Conservation (phyloP, 2,329 filamentous ascomycete species). For the Ophidiomyces ophidiicola region DNA sequence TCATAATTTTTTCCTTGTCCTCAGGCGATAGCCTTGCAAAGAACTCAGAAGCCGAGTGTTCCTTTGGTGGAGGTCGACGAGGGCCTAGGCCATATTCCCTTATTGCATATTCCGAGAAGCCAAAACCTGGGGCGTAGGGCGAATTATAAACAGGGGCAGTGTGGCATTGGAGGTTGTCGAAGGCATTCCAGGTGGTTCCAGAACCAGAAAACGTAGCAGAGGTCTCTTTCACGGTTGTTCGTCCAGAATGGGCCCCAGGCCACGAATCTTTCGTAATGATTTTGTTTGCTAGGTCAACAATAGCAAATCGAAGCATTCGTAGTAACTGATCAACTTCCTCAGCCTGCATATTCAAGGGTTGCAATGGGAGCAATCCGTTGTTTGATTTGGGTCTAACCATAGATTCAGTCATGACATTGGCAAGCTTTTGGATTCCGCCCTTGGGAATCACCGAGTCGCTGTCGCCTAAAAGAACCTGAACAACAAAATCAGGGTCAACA, state of each 20-base stretch:
- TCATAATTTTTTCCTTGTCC: slow-evolving; percentile 33
- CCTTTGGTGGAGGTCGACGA: slow-evolving; percentile 25
- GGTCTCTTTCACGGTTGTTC: slow-evolving; percentile 20
- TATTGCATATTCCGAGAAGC: slow-evolving; percentile 32
- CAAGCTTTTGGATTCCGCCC: slow-evolving; percentile 33
- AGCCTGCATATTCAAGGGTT: slow-evolving; percentile 34
- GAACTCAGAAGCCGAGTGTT: slow-evolving; percentile 32
- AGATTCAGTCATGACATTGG: slow-evolving; percentile 35
- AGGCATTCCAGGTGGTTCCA: slow-evolving; percentile 30
- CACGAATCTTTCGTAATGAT: slow-evolving; percentile 31
- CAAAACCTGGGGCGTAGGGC: slow-evolving; percentile 34
- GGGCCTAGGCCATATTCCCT: slow-evolving; percentile 28
- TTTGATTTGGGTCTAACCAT: slow-evolving; percentile 30
- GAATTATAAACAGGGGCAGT: slow-evolving; percentile 32
- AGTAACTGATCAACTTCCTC: slow-evolving; percentile 33
- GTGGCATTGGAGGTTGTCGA: slow-evolving; percentile 30
- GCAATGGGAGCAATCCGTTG: slow-evolving; percentile 29
- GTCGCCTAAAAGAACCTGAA: slow-evolving; percentile 32
- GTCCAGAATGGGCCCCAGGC: slow-evolving; percentile 25
- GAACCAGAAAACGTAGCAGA: slow-evolving; percentile 15
- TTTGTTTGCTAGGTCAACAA: slow-evolving; percentile 29
- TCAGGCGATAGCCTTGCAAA: slow-evolving; percentile 30
- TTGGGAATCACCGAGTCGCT: slow-evolving; percentile 31
- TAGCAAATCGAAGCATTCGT: slow-evolving; percentile 34
- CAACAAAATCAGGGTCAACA: slow-evolving; percentile 33